A percentile compares a stretch with the other conserved stretches of the same genome.
phyloP scores from a whole-genome alignment of 75 land plant genomes.

The Pinus tabuliformis region DNA sequence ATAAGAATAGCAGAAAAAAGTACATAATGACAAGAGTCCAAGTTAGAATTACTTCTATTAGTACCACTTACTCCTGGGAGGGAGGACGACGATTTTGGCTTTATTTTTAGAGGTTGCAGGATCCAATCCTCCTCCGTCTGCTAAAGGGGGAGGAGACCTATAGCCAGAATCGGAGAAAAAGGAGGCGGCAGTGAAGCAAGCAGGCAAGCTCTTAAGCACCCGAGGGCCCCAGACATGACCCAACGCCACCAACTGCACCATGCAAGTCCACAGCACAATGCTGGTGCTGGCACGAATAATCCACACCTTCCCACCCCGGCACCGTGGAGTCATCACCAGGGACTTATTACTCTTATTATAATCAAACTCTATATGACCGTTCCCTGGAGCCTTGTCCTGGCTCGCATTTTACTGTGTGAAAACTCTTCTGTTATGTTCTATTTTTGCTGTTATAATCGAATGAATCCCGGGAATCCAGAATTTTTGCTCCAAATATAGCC shows the following conservation, averaged over 20 bases:
- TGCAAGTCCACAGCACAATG: constrained; percentile 66
- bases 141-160: not conserved
- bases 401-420: no score
- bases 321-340: constrained; percentile 5
- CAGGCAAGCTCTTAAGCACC: constrained; percentile 52
- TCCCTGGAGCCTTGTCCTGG: not conserved
- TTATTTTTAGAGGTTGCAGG: not conserved
- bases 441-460: no score
- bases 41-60: not conserved
- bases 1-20: not conserved
- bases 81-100: constrained; percentile 16
- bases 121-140: not conserved
- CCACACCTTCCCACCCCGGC: constrained; percentile 47
- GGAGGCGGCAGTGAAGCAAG: constrained; percentile 33
- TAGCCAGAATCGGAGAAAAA: not conserved
- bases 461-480: no score
- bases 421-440: no score
- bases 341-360: constrained; percentile 2
- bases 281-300: constrained; percentile 51
- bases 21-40: not conserved
- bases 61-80: constrained; percentile 33
- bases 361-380: constrained; percentile 12
- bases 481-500: no score
- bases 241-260: constrained; percentile 52
- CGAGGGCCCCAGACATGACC: constrained; percentile 57